phyloP scores from a whole-genome alignment of 2,329 filamentous ascomycete genomes.

The Diplodia sapinea region DNA sequence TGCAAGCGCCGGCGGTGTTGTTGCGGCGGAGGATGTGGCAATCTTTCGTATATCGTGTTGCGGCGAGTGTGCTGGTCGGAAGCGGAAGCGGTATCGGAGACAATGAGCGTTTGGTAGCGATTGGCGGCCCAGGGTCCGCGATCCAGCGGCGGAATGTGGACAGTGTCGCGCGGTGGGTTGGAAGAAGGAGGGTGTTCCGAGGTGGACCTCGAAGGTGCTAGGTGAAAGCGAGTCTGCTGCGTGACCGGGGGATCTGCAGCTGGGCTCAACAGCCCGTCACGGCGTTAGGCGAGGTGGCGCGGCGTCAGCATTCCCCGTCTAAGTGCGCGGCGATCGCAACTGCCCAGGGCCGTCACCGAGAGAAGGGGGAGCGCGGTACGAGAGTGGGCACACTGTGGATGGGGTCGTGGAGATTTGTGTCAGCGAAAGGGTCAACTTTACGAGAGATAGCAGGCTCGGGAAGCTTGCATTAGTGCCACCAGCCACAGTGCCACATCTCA shows the following conservation, averaged over 20 bases:
- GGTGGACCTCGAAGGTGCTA: background rate
- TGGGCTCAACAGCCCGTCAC: constrained; percentile 31
- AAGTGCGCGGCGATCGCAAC: constrained; percentile 25
- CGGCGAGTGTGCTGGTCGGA: background rate
- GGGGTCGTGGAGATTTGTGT: constrained; percentile 16
- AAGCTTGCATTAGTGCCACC: constrained; percentile 28
- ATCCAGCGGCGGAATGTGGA: background rate
- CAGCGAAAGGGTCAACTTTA: constrained; percentile 29
- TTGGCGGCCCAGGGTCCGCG: constrained; percentile 1
- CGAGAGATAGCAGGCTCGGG: constrained; percentile 28
- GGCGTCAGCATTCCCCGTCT: constrained; percentile 24
- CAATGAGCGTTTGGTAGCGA: background rate
- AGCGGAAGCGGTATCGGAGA: constrained; percentile 12
- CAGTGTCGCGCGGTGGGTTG: background rate
- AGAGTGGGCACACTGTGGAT: constrained; percentile 1
- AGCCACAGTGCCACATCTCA: constrained; percentile 29
- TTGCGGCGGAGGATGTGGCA: background rate
- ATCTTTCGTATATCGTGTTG: constrained; percentile 7
- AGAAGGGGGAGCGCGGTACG: background rate
- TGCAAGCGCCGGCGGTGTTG: background rate
- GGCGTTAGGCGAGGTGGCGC: constrained; percentile 31
- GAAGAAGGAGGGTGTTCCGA: background rate
- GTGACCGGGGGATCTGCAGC: constrained; percentile 29
- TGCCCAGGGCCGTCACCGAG: constrained; percentile 3
- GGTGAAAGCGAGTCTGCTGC: constrained; percentile 24